Evolutionary conservation across 1,284 basidiomycete genomes (phyloP), one percentile per base, ranked within the genome.

Genomic region (Singerocomus rubriflavus): DNA sequence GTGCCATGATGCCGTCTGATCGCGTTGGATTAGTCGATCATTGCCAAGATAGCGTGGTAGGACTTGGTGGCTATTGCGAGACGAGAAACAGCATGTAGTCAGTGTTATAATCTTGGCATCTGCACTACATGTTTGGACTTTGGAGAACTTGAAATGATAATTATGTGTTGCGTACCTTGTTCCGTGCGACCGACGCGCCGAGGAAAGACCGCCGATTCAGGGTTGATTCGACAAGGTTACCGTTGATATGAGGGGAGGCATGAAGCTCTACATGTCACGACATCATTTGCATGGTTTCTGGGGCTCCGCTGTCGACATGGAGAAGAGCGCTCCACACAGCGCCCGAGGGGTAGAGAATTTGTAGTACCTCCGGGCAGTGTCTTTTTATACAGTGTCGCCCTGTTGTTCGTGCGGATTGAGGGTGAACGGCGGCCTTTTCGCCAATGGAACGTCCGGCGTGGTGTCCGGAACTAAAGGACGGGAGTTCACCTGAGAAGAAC

Each of bases 41-140:
- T 66, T 40, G 67, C 64, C 46, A 68, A 53, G 44, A 67, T 69
- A 52, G 64, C 64, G 3, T 66, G 64, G 64, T 66, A 49, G 64
- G 46, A 41, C 16, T 27, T 21, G 21, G 21, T 21, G 4, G 21
- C 21, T 21, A 21, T 21, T 21, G 21, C 21, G 21, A 5, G 3
- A 35, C 13, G 11, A 21, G 34, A 29, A 30, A 37, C 42, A 17
- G 5, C 12, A 14, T 37, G n/a, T 51, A 17, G 21, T 6, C 13
- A 29, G 17, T 43, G 17, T 31, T 14, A 36, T 38, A 50, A 34
- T n/a, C 27, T 13, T n/a, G n/a, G n/a, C 4, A 21, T 21, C 21
- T 21, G 21, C 21, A 21, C 21, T 21, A 21, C 4, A 21, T 21
- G 21, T 21, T 21, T 21, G 21, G 21, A 21, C 4, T 21, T 21